Base-by-base conservation (phyloP, 441 rosid species). In the Metrosideros polymorpha region DNA sequence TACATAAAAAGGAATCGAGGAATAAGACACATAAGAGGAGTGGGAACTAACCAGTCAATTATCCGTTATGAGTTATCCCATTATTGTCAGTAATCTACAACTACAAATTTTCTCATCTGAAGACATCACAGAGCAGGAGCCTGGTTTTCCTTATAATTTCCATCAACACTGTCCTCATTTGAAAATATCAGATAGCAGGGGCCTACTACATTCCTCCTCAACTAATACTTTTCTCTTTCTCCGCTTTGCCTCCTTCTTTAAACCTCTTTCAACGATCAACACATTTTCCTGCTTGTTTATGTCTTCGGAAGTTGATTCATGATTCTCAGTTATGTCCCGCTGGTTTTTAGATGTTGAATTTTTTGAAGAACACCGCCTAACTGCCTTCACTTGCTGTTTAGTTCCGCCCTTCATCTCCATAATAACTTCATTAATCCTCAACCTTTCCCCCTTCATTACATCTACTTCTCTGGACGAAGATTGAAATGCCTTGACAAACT, bases 111-210 rank as follows among this genome's bases (percentile, higher is more conserved):
- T 71, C 79, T 71, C 79, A 71, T 71, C 49, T 35, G n/a, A 22
- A 71, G 79, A 39, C 79, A 39, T 39, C 79, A 39, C 49, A 71
- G 39, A 71, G 79, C 47, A 71, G 47, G 49, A 71, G 79, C 79
- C 49, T 39, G 47, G 27, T 39, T 61, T 71, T 71, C 79, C 79
- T 71, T 39, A 12, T 39, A 71, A 71, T 71, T 71, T 71, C n/a
- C 79, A 35, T 71, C 2, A 2, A 71, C 14, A 39, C 22, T 32
- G 1, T 50, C 86, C 83, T 86, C 86, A 66, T 87, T 29, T 88
- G 91, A 93, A 91, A 82, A 93, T 85, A 54, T 87, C 85, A 54
- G 90, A 91, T 49, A 91, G 89, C 30, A 49, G 88, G 25, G 84
- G 55, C 77, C 2, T 12, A 52, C 82, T 61, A 39, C 25, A 71